Evolutionary conservation across 331 rosid genomes (phyloP).

Genomic region (Pyrus hybrid): DNA sequence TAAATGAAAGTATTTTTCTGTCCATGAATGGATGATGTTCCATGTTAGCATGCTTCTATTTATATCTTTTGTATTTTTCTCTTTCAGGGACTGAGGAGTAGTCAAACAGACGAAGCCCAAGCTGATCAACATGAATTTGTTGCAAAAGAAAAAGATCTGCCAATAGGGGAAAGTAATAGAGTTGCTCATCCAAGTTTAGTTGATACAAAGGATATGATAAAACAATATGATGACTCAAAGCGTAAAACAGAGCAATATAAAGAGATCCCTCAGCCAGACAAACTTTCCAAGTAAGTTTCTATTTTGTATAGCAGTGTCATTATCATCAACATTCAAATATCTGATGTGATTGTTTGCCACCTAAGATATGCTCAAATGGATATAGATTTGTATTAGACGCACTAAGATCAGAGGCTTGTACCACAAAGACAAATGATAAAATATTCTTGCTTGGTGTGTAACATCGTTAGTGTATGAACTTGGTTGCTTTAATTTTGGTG

Average conservation of each 20-base stretch:
- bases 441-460: neutral
- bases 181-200: constrained; percentile 6
- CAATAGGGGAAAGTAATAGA: neutral
- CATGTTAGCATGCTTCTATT: neutral
- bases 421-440: neutral
- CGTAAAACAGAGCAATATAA: constrained; percentile 24
- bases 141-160: constrained; percentile 15
- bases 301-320: neutral
- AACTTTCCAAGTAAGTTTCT: constrained; percentile 36
- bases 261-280: constrained; percentile 15
- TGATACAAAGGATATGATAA: constrained; percentile 15
- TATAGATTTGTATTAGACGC: neutral
- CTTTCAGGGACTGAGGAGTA: constrained; percentile 18
- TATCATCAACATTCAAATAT: neutral
- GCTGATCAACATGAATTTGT: constrained; percentile 13
- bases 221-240: constrained; percentile 16
- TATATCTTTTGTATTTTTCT: neutral
- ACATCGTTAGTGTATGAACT: neutral
- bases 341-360: neutral
- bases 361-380: neutral
- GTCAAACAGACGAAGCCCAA: constrained; percentile 16
- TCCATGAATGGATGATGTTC: neutral
- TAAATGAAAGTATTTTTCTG: neutral
- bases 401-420: neutral
- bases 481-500: neutral